Percentiles rank a stretch among this genome's conserved stretches.
These are phyloP conservation scores for Santalum album DNA, from an alignment of 164 flowering plant genomes.

Conservation along the genomic window DNA sequence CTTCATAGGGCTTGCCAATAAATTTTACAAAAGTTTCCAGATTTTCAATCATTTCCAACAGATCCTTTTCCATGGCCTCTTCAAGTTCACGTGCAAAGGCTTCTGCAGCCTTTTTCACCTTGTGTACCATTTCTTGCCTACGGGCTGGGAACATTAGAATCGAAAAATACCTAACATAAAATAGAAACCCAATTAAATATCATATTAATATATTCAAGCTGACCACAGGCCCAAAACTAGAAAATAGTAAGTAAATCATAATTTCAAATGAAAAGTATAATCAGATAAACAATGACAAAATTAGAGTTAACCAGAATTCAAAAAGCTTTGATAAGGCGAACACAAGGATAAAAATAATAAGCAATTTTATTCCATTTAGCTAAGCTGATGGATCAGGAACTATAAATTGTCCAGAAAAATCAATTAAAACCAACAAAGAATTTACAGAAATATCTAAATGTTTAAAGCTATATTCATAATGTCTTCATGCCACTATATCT, in stretches of 20 bases:
- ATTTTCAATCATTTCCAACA: conserved; percentile 21
- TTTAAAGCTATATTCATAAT: no score
- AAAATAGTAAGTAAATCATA: background rate
- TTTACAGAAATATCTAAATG: no score
- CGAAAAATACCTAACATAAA: conserved; percentile 45
- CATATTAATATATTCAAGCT: background rate
- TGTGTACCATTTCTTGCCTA: conserved; percentile 41
- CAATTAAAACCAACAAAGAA: no score
- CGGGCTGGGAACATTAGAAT: conserved; percentile 67
- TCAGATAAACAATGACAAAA: background rate
- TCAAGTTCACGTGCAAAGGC: conserved; percentile 65
- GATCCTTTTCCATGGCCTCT: conserved; percentile 80
- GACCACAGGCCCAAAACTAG: background rate
- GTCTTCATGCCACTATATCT: no score
- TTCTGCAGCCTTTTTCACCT: conserved; percentile 67
- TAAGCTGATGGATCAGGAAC: no score
- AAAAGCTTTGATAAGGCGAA: no score
- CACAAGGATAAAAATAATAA: no score
- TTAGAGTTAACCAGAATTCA: background rate
- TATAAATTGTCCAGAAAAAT: no score
- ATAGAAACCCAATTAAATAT: conserved; percentile 7
- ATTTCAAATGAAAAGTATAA: background rate
- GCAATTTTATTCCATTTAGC: no score
- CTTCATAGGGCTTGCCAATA: conserved; percentile 40
- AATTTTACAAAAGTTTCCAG: conserved; percentile 32